Base-by-base conservation (phyloP, 345 rosid species). In the Citrus medica region DNA sequence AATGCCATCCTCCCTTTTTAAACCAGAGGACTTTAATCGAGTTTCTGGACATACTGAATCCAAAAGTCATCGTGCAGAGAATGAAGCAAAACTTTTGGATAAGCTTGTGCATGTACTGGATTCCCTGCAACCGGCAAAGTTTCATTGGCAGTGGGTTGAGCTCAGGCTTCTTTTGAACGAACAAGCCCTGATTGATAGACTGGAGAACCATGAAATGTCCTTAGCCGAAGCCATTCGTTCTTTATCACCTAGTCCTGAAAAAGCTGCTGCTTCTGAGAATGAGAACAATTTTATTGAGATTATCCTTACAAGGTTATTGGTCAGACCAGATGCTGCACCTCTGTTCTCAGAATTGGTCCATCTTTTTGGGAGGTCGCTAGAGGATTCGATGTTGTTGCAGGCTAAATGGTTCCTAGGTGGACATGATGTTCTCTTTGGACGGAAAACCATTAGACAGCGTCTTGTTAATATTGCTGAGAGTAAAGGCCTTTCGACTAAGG, bases 61-160 rank as follows among this genome's bases (percentile, higher is more conserved):
- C 9, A 92, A 90, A 83, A 78, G 67, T 42, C 88, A 83, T 65
- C 86, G 79, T 77, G 82, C 78, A 35, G 97, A 89, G 80, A 89
- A 76, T 76, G 92, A 84, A 79, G 77, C 89, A 25, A 97, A 89
- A 88, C 96, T 94, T 73, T 83, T 85, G 74, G 98, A 97, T 86
- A 92, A 86, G 85, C 89, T 97, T 78, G 98, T 97, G 27, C 83
- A 83, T 79, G 90, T 90, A 32, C 82, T 97, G 82, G 94, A 97
- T 80, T 80, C 90, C 61, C 84, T 97, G 76, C 99, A 94, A 79
- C 98, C 99, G 81, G 98, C 98, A 27, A 97, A 93, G 79, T 97
- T 97, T 80, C 98, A 91, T 83, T 97, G 99, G 99, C 99, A 97
- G 84, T 97, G 98, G 98, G 86, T 97, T 83, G 99, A 97, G 85